These are phyloP conservation scores for Gyromitra esculenta DNA, from an alignment of 2,329 filamentous ascomycete species.

Conservation along the genomic window DNA sequence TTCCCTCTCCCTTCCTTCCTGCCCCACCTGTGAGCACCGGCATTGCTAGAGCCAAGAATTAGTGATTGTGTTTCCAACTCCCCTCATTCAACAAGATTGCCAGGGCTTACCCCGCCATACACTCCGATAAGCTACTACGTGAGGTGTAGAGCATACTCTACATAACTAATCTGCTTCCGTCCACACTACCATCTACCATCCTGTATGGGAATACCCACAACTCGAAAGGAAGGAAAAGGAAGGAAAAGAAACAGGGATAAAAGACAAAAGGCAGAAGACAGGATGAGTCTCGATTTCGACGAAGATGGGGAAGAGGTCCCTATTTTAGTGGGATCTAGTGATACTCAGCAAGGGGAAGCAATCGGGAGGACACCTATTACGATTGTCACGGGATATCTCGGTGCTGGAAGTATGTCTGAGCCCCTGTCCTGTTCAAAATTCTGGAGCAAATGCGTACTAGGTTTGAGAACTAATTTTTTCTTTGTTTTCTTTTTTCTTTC, in stretches of 20 bases:
- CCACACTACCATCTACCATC: not conserved
- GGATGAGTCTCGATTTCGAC: conserved; percentile 66
- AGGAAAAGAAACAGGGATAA: not conserved
- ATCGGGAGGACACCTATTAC: conserved; percentile 80
- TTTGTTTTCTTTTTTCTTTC: not conserved
- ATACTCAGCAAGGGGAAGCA: conserved; percentile 64
- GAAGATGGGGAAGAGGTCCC: conserved; percentile 71
- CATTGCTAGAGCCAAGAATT: conserved; percentile 6
- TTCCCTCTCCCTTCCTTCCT: not conserved
- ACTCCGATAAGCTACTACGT: conserved; percentile 29
- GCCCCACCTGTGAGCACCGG: conserved; percentile 9
- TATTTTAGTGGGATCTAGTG: conserved; percentile 65
- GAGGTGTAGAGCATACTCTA: not conserved
- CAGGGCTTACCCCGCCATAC: conserved; percentile 43
- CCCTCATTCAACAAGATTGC: conserved; percentile 37
- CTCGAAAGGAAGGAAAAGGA: not conserved
- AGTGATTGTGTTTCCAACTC: not conserved
- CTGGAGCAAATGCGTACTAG: not conserved
- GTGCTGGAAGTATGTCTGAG: conserved; percentile 83
- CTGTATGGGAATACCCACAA: not conserved
- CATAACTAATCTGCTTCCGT: not conserved
- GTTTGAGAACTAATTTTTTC: conserved; percentile 1
- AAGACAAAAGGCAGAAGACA: not conserved
- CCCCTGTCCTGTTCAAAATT: not conserved
- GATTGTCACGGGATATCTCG: conserved; percentile 89